A percentile compares a stretch with the other conserved stretches of the same genome.
phyloP scores from a whole-genome alignment of 176 grass and related monocot genomes.

The Puya raimondii region DNA sequence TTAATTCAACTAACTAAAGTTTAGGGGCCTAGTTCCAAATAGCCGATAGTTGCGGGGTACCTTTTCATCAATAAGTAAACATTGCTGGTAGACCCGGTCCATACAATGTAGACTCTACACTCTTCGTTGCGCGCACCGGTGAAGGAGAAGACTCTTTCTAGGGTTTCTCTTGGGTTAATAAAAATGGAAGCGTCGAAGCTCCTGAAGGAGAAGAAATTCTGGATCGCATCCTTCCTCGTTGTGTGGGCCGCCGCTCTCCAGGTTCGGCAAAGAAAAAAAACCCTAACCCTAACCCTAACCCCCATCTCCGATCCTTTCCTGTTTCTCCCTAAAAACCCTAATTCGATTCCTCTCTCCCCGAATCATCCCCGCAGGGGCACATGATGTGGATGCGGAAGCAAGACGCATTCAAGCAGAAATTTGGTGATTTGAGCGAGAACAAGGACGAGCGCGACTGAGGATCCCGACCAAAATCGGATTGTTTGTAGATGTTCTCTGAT shows the following conservation, averaged over 20 bases:
- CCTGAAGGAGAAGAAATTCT: slow-evolving; percentile 78
- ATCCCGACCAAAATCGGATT: no score
- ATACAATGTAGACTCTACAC: no score
- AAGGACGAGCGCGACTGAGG: background rate
- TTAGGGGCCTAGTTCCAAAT: no score
- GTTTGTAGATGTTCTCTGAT: no score
- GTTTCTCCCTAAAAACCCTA: background rate
- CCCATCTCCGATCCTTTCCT: background rate
- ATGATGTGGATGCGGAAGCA: slow-evolving; percentile 90
- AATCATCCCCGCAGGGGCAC: slow-evolving; percentile 32
- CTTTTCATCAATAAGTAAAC: no score
- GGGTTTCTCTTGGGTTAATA: background rate
- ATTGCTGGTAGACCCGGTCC: no score
- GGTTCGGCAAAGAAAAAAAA: slow-evolving; percentile 17
- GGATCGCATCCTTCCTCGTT: slow-evolving; percentile 64
- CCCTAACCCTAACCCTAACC: background rate
- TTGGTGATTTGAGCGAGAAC: slow-evolving; percentile 24
- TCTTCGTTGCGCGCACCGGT: no score
- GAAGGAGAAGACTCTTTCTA: no score
- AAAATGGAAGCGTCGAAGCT: slow-evolving; percentile 45
- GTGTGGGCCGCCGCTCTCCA: slow-evolving; percentile 73
- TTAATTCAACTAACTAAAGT: no score
- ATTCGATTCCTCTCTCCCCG: background rate
- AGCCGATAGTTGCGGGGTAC: no score
- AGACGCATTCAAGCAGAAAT: slow-evolving; percentile 83